Evolutionary conservation across 495 filamentous ascomycete species (phyloP).

Genomic region (Geoglossum glabrum): DNA sequence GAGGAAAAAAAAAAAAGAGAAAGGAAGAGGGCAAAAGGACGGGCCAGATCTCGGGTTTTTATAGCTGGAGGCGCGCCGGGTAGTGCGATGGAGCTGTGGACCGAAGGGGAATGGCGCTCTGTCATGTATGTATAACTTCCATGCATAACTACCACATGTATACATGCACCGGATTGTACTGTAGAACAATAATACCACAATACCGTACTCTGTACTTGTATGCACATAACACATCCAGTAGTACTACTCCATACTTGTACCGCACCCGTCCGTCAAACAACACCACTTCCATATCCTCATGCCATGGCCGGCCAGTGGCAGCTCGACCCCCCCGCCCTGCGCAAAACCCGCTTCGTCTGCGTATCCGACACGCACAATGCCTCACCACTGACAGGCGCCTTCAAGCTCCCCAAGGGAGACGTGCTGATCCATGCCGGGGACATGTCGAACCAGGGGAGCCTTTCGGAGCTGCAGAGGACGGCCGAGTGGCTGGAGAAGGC

Average conservation of each 20-base stretch:
- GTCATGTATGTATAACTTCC: too few relatives aligned
- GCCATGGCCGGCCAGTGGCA: neutral
- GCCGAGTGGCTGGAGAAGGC: slow-evolving; percentile 35
- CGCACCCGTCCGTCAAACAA: too few relatives aligned
- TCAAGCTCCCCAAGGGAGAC: slow-evolving; percentile 36
- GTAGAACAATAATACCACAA: too few relatives aligned
- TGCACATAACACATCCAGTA: too few relatives aligned
- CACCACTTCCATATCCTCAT: too few relatives aligned
- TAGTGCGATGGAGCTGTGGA: neutral
- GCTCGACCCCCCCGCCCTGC: slow-evolving; percentile 3
- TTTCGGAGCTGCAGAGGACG: slow-evolving; percentile 29
- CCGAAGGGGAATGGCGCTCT: too few relatives aligned
- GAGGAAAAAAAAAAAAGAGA: slow-evolving; percentile 3
- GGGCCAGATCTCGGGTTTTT: slow-evolving; percentile 3
- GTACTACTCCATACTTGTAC: too few relatives aligned
- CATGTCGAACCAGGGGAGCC: slow-evolving; percentile 35
- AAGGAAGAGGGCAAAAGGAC: too few relatives aligned
- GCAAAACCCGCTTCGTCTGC: slow-evolving; percentile 37
- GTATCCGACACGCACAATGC: slow-evolving; percentile 42
- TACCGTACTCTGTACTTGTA: too few relatives aligned
- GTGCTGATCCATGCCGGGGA: slow-evolving; percentile 42
- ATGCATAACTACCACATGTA: too few relatives aligned
- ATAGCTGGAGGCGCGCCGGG: neutral
- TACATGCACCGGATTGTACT: too few relatives aligned
- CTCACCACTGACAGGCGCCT: slow-evolving; percentile 27